These are phyloP conservation scores for Ascobolus immersus DNA, from an alignment of 495 filamentous ascomycete genomes.

Conservation along the genomic window DNA sequence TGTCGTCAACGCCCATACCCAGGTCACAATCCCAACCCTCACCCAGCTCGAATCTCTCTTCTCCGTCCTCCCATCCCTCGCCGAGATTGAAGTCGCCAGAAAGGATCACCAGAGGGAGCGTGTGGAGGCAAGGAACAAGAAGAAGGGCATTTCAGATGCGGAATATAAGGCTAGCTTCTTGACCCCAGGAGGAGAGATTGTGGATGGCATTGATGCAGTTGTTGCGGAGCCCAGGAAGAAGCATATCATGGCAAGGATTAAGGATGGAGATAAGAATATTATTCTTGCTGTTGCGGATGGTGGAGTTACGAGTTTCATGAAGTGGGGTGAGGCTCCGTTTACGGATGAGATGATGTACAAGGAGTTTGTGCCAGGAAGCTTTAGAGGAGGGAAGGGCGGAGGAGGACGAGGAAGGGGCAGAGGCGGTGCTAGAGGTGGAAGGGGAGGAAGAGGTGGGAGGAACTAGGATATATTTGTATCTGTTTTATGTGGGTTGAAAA, in stretches of 20 bases:
- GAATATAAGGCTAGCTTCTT: too few relatives aligned
- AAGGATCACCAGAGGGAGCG: conserved; percentile 29
- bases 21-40: conserved; percentile 30
- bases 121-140: conserved; percentile 24
- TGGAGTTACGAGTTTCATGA: conserved; percentile 67
- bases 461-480: conserved; percentile 6
- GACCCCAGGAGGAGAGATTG: too few relatives aligned
- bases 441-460: not conserved
- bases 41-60: conserved; percentile 44
- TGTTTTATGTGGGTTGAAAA: too few relatives aligned
- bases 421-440: conserved; percentile 1
- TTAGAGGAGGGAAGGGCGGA: not conserved
- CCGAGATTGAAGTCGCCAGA: conserved; percentile 38
- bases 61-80: conserved; percentile 14
- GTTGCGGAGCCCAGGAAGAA: too few relatives aligned
- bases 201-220: too few relatives aligned
- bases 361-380: conserved; percentile 2
- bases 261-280: conserved; percentile 62
- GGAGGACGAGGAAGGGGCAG: conserved; percentile 5
- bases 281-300: conserved; percentile 71
- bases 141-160: too few relatives aligned
- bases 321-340: conserved; percentile 56
- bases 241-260: conserved; percentile 14
- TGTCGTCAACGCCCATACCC: conserved; percentile 40
- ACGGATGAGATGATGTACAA: conserved; percentile 46